Base-by-base conservation (phyloP, 306 rosid genomes). In the Astragalus membranaceus region DNA sequence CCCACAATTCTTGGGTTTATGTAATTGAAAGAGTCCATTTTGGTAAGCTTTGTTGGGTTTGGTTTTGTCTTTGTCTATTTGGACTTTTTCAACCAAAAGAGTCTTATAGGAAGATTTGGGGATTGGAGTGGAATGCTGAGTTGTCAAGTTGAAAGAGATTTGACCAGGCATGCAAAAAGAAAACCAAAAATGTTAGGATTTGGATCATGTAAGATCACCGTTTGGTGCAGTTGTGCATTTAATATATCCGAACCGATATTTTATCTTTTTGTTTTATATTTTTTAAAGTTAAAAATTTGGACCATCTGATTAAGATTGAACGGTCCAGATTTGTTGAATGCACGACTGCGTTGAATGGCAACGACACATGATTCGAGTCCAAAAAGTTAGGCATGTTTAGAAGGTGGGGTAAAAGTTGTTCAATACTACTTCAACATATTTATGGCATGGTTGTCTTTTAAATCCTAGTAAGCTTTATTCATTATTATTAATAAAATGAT, bases 331-430 rank as follows among this genome's bases (percentile, higher is more conserved):
- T 0, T 2, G 3, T 3, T 20, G 30, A 3, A 26, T 26, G 30
- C 30, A 26, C 30, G 30, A 26, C 4, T 26, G 4, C 30, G 0
- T 26, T 3, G 30, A 26, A 3, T 26, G 30, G 0, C 3, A 3
- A 26, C 4, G 1, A 3, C 30, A 26, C 3, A 1, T 2, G 4
- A 26, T 26, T 3, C 30, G 0, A 35, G 6, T 7, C 39, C 6
- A 73, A 37, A 50, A 8, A 33, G 55, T 75, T 76, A 13, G 80
- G 70, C 36, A 26, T 78, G 70, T 37, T 68, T 26, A 42, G 36
- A 7, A 16, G 63, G 53, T 30, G 65, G 65, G 76, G 59, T 14
- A 10, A 10, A 56, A 23, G 37, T 51, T 60, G 49, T 72, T 61
- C 17, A 36, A 43, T 48, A 49, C 26, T 48, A 49, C 14, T 59